Conservation (phyloP, 257 asterid genomes). For the Nicotiana sylvestris region DNA sequence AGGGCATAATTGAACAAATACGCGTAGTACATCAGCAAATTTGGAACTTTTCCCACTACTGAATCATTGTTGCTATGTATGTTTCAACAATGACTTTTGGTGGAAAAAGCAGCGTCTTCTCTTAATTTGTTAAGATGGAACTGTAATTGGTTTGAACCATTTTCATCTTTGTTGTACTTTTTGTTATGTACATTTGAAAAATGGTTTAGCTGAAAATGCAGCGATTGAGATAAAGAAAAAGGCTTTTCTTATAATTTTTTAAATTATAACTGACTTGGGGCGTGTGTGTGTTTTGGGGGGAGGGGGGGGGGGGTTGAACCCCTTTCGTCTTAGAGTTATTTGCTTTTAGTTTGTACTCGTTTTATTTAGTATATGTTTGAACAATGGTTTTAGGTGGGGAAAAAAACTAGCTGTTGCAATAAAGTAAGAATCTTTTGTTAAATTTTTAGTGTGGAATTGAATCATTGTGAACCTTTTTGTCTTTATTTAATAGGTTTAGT, state of each 20-base stretch:
- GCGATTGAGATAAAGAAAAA: not conserved
- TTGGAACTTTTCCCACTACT: too few species aligned
- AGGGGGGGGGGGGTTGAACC: not conserved
- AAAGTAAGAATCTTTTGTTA: not conserved
- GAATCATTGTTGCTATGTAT: not conserved
- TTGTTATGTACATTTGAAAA: not conserved
- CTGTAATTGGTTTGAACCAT: not conserved
- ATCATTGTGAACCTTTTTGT: not conserved
- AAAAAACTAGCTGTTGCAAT: not conserved
- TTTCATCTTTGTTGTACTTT: not conserved
- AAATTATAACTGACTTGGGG: not conserved
- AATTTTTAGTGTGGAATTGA: not conserved
- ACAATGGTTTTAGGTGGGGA: not conserved
- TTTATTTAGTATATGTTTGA: not conserved
- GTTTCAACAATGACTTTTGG: slow-evolving; percentile 21
- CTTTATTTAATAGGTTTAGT: not conserved
- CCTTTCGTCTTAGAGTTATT: not conserved
- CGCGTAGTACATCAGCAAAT: too few species aligned
- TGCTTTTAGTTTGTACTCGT: not conserved
- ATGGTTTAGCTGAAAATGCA: not conserved
- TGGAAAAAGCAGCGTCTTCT: slow-evolving; percentile 29
- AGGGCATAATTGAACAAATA: too few species aligned
- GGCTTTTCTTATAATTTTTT: not conserved
- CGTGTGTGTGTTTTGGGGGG: too few species aligned
- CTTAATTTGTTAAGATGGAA: not conserved